phyloP scores from a whole-genome alignment of 257 asterid genomes.

The Primulina eburnea region DNA sequence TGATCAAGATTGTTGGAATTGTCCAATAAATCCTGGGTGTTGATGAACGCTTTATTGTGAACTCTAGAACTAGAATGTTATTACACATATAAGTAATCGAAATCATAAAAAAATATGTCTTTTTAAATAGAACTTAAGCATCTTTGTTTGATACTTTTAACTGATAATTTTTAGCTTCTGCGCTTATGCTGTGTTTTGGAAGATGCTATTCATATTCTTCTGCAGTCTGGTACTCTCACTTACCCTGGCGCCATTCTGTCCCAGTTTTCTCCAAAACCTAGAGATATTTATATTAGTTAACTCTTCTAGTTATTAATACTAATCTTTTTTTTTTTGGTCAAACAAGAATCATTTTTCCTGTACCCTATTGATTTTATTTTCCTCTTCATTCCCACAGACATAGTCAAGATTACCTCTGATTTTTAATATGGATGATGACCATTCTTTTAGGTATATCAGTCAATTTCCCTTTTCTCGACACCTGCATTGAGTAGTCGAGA shows the following conservation, averaged over 20 bases:
- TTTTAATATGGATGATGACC: not conserved
- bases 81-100: not conserved
- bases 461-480: not conserved
- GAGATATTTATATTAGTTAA: not conserved
- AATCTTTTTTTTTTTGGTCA: not conserved
- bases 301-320: not conserved
- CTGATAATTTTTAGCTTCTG: not conserved
- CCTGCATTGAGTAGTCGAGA: not conserved
- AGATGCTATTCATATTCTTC: not conserved
- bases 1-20: slow-evolving; percentile 2
- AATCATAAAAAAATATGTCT: no score
- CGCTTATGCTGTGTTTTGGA: not conserved
- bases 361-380: not conserved
- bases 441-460: not conserved
- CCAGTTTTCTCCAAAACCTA: not conserved
- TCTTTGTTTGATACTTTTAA: not conserved
- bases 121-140: not conserved
- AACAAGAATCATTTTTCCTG: not conserved
- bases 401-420: not conserved
- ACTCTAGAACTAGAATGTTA: not conserved
- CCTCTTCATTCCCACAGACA: not conserved
- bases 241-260: not conserved
- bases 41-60: not conserved
- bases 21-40: not conserved
- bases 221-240: not conserved